Evolutionary conservation across 176 grass and related monocot genomes (phyloP).

Genomic region (Dendrocalamus sinicus): DNA sequence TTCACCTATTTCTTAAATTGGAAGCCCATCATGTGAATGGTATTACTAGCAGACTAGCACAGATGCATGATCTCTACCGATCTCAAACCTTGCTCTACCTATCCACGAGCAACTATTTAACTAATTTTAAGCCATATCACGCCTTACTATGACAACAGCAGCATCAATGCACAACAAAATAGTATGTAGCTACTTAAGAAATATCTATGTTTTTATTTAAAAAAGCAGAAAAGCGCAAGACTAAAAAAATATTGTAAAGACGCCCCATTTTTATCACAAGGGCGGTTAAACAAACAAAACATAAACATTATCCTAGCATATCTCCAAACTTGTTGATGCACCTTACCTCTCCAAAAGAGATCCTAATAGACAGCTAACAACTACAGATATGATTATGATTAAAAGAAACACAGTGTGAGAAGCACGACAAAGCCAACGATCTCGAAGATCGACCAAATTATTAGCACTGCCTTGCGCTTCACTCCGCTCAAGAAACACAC

Average conservation of each 20-base stretch:
- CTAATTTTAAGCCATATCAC: neutral
- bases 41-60: neutral
- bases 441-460: neutral
- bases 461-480: neutral
- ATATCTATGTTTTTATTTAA: neutral
- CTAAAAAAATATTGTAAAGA: neutral
- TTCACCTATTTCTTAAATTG: neutral
- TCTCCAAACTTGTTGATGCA: neutral
- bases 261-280: neutral
- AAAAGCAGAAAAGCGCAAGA: neutral
- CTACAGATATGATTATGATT: neutral
- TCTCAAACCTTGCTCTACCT: neutral
- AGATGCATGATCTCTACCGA: neutral
- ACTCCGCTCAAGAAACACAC: neutral
- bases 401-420: neutral
- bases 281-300: neutral
- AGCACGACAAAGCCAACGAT: conserved; percentile 8
- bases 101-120: neutral
- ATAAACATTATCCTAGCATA: neutral
- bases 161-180: neutral
- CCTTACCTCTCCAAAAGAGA: conserved; percentile 2
- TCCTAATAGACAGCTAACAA: neutral
- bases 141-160: neutral
- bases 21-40: neutral
- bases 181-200: neutral